These are phyloP conservation scores for Talaromyces funiculosus DNA, from an alignment of 2,329 filamentous ascomycete genomes.

Conservation along the genomic window DNA sequence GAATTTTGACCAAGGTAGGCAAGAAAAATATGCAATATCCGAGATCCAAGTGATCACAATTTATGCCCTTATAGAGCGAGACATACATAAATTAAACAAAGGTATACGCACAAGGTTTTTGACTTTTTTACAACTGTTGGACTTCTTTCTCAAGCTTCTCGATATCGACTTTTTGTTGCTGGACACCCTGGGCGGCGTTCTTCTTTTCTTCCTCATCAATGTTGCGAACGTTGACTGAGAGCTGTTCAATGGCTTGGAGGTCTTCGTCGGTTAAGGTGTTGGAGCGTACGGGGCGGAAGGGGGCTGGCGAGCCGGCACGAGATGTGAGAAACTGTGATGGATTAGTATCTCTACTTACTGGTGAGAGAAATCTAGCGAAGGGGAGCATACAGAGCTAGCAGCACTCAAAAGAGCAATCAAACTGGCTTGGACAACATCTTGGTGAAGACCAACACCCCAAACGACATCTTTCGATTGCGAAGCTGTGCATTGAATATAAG, in stretches of 20 bases:
- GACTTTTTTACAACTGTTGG: conserved; percentile 23
- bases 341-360: not conserved
- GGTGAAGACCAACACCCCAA: conserved; percentile 88
- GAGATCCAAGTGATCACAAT: not conserved
- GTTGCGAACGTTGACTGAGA: conserved; percentile 24
- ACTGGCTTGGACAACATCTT: conserved; percentile 86
- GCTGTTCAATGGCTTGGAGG: conserved; percentile 38
- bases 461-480: conserved; percentile 59
- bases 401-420: conserved; percentile 80
- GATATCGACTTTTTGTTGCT: conserved; percentile 31
- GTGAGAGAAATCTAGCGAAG: not conserved
- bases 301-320: conserved; percentile 62
- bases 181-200: conserved; percentile 21
- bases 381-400: conserved; percentile 69
- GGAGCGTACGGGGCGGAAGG: conserved; percentile 54
- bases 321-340: conserved; percentile 59
- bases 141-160: conserved; percentile 35
- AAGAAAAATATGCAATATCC: not conserved
- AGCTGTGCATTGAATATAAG: conserved; percentile 84
- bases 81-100: not conserved
- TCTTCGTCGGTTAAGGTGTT: conserved; percentile 45
- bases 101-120: not conserved
- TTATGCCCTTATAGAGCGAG: not conserved
- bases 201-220: conserved; percentile 16
- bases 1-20: not conserved